Evolutionary conservation across 495 filamentous ascomycete species (phyloP), one percentile per base, ranked within the genome.

Genomic region (Penicillium desertorum): DNA sequence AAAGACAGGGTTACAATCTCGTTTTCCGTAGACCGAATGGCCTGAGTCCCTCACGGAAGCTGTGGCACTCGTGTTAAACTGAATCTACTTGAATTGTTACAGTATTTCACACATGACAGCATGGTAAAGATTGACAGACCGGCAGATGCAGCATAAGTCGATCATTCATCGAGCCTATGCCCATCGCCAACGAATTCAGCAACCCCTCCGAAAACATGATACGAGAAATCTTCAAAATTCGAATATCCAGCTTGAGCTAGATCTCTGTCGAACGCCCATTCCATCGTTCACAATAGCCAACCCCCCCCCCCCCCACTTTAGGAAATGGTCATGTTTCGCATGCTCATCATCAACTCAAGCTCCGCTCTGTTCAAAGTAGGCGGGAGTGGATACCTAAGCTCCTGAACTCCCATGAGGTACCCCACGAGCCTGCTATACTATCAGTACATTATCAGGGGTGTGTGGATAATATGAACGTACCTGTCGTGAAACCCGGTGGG

Each of bases 1-100:
- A 42, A 57, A 22, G 54, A 57, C 8, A 36, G 49, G 32, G 32
- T 50, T 8, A 43, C 44, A 14, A 42, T 57, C 20, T 27, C 54
- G 5, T 16, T 6, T 36, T 36, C 34, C 0, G 2, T 57, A 45
- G 45, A 30, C 22, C 30, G 36, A 30, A 37, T 10, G 9, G 16
- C n/a, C n/a, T n/a, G 22, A 19, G 43, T 16, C 34, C 34, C 34
- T 36, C 0, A 14, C 14, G 12, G 34, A 45, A 23, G 22, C 12
- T 27, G 8, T 45, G 12, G 5, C 5, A 45, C 4, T 8, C 23
- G 10, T 5, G 14, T 36, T 0, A 17, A 25, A n/a, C 9, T 1
- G 27, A 27, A 25, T 16, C 2, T 17, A 27, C 12, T 45, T 16
- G 2, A 3, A 45, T n/a, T 25, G 43, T 5, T n/a, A 3, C 16